Evolutionary conservation across 441 rosid genomes (phyloP), one percentile per base, ranked within the genome.

Genomic region (Aleurites moluccanus): DNA sequence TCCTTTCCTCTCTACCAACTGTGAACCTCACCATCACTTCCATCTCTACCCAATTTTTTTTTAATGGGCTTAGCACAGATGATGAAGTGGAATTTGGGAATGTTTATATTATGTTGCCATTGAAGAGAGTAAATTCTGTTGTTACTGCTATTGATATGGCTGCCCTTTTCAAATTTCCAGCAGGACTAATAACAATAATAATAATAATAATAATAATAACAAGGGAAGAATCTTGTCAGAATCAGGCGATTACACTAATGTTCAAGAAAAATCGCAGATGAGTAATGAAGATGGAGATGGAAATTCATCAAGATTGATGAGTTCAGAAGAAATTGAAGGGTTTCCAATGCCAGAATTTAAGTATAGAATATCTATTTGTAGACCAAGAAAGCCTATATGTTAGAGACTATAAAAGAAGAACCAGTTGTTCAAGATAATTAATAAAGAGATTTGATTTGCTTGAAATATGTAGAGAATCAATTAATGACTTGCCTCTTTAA

Each of bases 321-420:
- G 27, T 9, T 49, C 28, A 4, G 72, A 52, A 38, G 84, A 73
- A 14, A 62, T 73, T 40, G 80, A 79, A 47, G 85, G 83, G 38
- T 83, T 86, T 66, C 70, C 72, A 7, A 61, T 63, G 67, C 75
- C 73, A 27, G 86, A 81, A 70, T 80, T 68, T 4, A 76, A 72
- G 66, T 78, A 83, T n/a, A 84, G 88, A 73, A 21, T 82, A 72
- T 74, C 86, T 61, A 56, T 69, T 47, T 88, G 87, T 49, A 82
- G 94, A 53, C 86, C 94, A 28, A 84, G 86, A 69, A 90, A 86
- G 78, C 92, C 94, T 3, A 40, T 75, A 40, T 76, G 80, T 72
- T 90, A 78, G 94, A 84, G 79, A 90, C 94, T 33, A 90, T 90
- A 64, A 85, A 78, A 56, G 94, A 90, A 82, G 90, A 85, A 40